Evolutionary conservation across 768 basidiomycete species (phyloP).

Genomic region (Auriscalpium microsporum): DNA sequence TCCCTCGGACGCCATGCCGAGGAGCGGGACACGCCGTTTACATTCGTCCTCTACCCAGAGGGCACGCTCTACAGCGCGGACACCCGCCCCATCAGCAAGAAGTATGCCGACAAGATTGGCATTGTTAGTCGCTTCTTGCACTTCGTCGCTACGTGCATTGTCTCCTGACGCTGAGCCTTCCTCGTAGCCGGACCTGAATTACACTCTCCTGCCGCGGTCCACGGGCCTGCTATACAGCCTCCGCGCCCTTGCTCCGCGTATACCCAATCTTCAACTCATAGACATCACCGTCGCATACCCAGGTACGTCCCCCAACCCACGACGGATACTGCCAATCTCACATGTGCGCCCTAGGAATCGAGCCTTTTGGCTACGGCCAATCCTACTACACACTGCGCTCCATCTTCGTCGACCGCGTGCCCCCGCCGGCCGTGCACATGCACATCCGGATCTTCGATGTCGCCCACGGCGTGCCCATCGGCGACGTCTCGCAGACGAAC

Average conservation of each 20-base stretch:
- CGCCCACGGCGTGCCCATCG: constrained; percentile 57
- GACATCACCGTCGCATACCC: constrained; percentile 92
- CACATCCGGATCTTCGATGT: constrained; percentile 80
- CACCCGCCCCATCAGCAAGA: constrained; percentile 77
- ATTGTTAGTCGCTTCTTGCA: constrained; percentile 50
- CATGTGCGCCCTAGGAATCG: constrained; percentile 45
- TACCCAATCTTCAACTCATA: constrained; percentile 72
- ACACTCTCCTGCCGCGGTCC: constrained; percentile 85
- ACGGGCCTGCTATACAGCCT: constrained; percentile 85
- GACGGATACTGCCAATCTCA: constrained; percentile 3
- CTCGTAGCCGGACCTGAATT: constrained; percentile 63
- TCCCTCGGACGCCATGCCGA: constrained; percentile 64
- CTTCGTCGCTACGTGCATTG: not conserved
- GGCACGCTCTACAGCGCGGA: constrained; percentile 87
- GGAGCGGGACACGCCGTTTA: constrained; percentile 59
- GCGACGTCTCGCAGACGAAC: constrained; percentile 38
- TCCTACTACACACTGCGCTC: constrained; percentile 84
- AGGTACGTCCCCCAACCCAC: constrained; percentile 35
- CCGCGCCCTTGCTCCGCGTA: constrained; percentile 67
- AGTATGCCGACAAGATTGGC: constrained; percentile 81
- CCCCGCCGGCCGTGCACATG: constrained; percentile 82
- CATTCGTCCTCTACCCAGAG: constrained; percentile 89
- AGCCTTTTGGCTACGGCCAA: constrained; percentile 75
- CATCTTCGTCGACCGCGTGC: constrained; percentile 70
- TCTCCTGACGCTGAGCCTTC: not conserved